Evolutionary conservation across 768 basidiomycete genomes (phyloP).

Genomic region (Termitomyces bulborhizus): DNA sequence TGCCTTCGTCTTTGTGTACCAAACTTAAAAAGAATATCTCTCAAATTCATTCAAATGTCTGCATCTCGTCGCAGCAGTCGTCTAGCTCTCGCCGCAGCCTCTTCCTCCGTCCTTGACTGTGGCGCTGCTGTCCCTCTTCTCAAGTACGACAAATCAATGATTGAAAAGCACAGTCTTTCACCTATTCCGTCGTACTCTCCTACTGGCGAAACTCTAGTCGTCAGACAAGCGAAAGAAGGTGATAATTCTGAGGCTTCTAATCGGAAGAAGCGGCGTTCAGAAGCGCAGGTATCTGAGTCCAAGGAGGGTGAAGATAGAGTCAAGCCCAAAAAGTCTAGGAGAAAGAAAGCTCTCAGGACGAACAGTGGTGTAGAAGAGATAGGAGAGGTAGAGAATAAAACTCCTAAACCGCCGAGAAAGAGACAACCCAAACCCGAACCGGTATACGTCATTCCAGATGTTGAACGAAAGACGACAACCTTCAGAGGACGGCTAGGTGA

Average conservation of each 20-base stretch:
- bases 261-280: background rate
- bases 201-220: background rate
- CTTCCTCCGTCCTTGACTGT: background rate
- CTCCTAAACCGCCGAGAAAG: conserved; percentile 13
- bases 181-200: background rate
- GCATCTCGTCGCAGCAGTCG: conserved; percentile 5
- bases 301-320: conserved; percentile 10
- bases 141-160: background rate
- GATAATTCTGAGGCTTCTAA: background rate
- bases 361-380: background rate
- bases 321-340: background rate
- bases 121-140: background rate
- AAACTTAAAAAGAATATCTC: background rate
- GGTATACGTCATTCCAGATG: conserved; percentile 65
- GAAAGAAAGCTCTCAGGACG: background rate
- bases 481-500: conserved; percentile 63
- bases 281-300: background rate
- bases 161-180: background rate
- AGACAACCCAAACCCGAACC: conserved; percentile 35
- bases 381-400: background rate
- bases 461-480: conserved; percentile 57
- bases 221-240: background rate
- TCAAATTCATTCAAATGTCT: background rate
- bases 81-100: conserved; percentile 1
- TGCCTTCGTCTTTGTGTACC: background rate